Conservation (phyloP, 345 rosid species). For the Eucalyptus shirleyi region DNA sequence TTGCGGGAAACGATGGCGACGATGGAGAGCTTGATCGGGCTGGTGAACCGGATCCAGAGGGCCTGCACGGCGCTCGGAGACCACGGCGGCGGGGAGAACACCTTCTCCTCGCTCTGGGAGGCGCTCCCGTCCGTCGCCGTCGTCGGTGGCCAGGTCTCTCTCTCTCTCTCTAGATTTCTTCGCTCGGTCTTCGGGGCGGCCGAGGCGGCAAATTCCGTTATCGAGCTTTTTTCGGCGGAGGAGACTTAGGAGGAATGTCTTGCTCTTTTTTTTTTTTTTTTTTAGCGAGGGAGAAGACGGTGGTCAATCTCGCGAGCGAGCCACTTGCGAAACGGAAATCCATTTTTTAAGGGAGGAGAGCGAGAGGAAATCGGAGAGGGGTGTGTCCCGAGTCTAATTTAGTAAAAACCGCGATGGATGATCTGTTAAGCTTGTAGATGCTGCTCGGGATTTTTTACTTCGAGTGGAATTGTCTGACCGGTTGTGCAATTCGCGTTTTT, state of each 20-base stretch:
- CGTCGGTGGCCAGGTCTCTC: conserved; percentile 33
- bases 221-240: not conserved
- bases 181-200: not conserved
- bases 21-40: conserved; percentile 89
- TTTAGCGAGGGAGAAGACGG: not conserved
- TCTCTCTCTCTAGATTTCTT: not conserved
- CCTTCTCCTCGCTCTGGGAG: conserved; percentile 91
- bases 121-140: conserved; percentile 46
- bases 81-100: conserved; percentile 65
- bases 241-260: not conserved
- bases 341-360: not conserved
- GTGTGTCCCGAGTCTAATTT: not conserved
- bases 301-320: too few relatives aligned
- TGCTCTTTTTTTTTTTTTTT: not conserved
- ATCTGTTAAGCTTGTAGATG: not conserved
- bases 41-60: conserved; percentile 84
- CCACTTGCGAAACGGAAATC: not conserved
- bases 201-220: not conserved
- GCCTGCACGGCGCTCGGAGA: conserved; percentile 95
- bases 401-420: not conserved
- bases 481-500: not conserved
- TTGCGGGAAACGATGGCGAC: conserved; percentile 38
- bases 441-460: not conserved
- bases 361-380: not conserved
- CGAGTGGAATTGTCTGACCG: not conserved